Percentiles rank a stretch among this genome's conserved stretches.
Conservation (phyloP, 2,329 filamentous ascomycete genomes). For the Pyrenophora seminiperda region DNA sequence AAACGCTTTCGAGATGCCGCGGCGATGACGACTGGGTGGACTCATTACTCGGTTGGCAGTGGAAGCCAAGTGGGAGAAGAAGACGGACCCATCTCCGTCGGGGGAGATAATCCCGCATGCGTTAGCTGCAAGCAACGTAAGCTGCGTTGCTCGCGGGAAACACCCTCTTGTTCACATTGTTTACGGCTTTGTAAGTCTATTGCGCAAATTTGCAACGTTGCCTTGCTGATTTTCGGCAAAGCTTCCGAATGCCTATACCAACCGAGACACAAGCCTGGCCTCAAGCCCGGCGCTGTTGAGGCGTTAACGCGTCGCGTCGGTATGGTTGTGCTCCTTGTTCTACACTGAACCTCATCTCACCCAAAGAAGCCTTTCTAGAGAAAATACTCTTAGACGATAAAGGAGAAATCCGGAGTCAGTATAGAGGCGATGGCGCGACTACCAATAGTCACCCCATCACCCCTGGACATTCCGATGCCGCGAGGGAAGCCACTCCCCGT, state of each 20-base stretch:
- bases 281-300: slow-evolving; percentile 43
- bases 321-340: slow-evolving; percentile 15
- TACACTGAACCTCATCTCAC: slow-evolving; percentile 16
- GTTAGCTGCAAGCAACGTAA: slow-evolving; percentile 42
- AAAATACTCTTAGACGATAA: slow-evolving; percentile 36
- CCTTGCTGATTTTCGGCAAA: slow-evolving; percentile 20
- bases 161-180: slow-evolving; percentile 42
- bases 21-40: slow-evolving; percentile 42
- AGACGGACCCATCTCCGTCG: slow-evolving; percentile 30
- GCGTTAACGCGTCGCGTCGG: slow-evolving; percentile 42
- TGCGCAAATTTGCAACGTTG: neutral
- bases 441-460: neutral
- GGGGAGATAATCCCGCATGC: slow-evolving; percentile 40
- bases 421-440: slow-evolving; percentile 12
- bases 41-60: slow-evolving; percentile 38
- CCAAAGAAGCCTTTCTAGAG: slow-evolving; percentile 34
- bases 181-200: slow-evolving; percentile 36
- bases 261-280: slow-evolving; percentile 42
- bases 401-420: slow-evolving; percentile 33
- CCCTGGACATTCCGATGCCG: slow-evolving; percentile 1
- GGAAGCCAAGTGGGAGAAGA: slow-evolving; percentile 33
- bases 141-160: slow-evolving; percentile 39
- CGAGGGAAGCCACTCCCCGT: slow-evolving; percentile 2
- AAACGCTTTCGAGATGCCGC: slow-evolving; percentile 26
- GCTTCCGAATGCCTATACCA: slow-evolving; percentile 39